A percentile compares a stretch with the other conserved stretches of the same genome.
phyloP scores from a whole-genome alignment of 2,329 filamentous ascomycete genomes.

The Fusarium sp. region DNA sequence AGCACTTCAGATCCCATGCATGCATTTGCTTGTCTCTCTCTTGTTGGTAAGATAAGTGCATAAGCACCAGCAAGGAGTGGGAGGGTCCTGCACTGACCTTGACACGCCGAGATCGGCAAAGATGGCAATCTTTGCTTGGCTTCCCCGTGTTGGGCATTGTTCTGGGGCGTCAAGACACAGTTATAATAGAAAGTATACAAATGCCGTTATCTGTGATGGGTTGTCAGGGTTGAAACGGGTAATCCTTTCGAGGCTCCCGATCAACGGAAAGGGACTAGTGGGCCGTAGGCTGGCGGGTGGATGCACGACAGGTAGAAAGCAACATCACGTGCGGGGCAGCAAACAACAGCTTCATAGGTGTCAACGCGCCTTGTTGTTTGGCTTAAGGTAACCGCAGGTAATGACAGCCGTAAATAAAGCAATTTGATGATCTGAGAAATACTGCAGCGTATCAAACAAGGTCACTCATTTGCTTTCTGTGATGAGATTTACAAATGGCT shows the following conservation, averaged over 20 bases:
- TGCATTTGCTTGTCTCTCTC: conserved; percentile 11
- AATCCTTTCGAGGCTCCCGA: conserved; percentile 48
- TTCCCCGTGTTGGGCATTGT: conserved; percentile 60
- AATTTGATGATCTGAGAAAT: too few species aligned
- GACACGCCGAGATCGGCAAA: conserved; percentile 58
- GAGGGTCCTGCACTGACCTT: conserved; percentile 53
- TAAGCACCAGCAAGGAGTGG: conserved; percentile 12
- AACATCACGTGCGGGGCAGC: conserved; percentile 34
- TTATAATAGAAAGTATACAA: conserved; percentile 9
- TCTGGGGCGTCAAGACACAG: conserved; percentile 5
- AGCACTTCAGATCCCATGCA: conserved; percentile 14
- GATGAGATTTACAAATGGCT: too few species aligned
- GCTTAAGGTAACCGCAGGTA: too few species aligned
- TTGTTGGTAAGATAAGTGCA: conserved; percentile 15
- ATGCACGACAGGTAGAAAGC: background rate
- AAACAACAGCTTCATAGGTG: background rate
- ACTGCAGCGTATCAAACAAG: too few species aligned
- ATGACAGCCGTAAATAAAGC: too few species aligned
- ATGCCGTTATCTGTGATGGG: conserved; percentile 21
- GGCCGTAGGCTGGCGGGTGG: conserved; percentile 28
- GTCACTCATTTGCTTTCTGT: too few species aligned
- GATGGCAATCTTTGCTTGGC: conserved; percentile 59
- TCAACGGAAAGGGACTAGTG: conserved; percentile 41
- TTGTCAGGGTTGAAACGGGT: conserved; percentile 44
- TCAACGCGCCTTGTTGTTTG: too few species aligned